phyloP scores from a whole-genome alignment of 2,329 filamentous ascomycete species.

The Magnaporthiopsis rhizophila region DNA sequence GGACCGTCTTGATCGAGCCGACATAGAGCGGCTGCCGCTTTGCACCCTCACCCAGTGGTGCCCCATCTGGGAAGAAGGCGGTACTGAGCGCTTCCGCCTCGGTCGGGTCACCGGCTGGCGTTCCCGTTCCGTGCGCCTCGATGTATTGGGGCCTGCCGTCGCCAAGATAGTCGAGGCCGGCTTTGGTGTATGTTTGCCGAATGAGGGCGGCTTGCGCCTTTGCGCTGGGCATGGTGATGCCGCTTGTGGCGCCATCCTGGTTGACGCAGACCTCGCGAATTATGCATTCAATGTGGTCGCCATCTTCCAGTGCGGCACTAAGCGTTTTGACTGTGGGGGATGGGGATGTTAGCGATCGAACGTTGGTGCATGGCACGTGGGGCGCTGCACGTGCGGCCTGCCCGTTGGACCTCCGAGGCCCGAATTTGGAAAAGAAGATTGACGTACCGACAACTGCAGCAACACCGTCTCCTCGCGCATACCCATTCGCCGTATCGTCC shows the following conservation, averaged over 20 bases:
- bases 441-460: constrained; percentile 37
- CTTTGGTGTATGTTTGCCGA: constrained; percentile 26
- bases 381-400: constrained; percentile 29
- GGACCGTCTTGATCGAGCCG: constrained; percentile 29
- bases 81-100: constrained; percentile 33
- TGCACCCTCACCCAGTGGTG: constrained; percentile 34
- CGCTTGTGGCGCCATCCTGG: constrained; percentile 35
- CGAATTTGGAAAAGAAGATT: not conserved
- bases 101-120: constrained; percentile 44
- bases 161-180: constrained; percentile 26
- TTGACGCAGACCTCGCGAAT: constrained; percentile 35
- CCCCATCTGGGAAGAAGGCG: constrained; percentile 26
- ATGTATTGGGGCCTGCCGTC: constrained; percentile 36
- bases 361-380: constrained; percentile 12
- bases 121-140: constrained; percentile 42
- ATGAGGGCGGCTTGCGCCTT: constrained; percentile 32
- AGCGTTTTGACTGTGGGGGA: constrained; percentile 32
- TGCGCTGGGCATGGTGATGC: constrained; percentile 40
- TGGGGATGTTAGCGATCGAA: constrained; percentile 21
- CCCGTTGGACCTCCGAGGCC: constrained; percentile 38
- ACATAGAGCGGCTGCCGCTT: constrained; percentile 18
- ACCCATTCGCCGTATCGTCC: constrained; percentile 39
- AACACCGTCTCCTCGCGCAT: constrained; percentile 43
- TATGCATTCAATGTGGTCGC: constrained; percentile 29
- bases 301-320: constrained; percentile 36